A percentile compares a stretch with the other conserved stretches of the same genome.
Conservation (phyloP, 176 grass and related monocot genomes). For the Chrysopogon serrulatus region DNA sequence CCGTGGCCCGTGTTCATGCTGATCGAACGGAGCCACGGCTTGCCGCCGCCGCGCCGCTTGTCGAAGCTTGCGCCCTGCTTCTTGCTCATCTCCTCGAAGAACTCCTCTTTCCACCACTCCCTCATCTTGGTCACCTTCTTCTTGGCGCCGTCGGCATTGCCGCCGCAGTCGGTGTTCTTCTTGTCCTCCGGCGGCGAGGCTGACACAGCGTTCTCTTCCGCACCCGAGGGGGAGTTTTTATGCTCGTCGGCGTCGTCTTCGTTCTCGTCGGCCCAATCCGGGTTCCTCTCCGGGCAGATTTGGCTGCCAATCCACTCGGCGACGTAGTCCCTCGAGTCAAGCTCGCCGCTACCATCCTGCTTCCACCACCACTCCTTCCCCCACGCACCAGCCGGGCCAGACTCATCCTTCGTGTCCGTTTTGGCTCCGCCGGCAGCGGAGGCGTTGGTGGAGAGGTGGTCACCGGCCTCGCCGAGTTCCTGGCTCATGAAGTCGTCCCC, state of each 20-base stretch:
- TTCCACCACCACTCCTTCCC: slow-evolving; percentile 27
- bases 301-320: slow-evolving; percentile 30
- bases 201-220: background rate
- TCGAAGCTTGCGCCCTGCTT: background rate
- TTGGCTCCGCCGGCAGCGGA: background rate
- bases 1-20: slow-evolving; percentile 11
- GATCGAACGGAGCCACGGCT: slow-evolving; percentile 15
- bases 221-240: background rate
- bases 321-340: slow-evolving; percentile 19
- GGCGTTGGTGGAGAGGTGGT: slow-evolving; percentile 4
- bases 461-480: slow-evolving; percentile 58
- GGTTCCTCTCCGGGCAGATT: slow-evolving; percentile 20
- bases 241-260: background rate
- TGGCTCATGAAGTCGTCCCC: slow-evolving; percentile 73
- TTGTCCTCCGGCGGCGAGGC: slow-evolving; percentile 6
- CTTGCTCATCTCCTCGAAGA: slow-evolving; percentile 28
- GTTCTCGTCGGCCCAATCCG: slow-evolving; percentile 12
- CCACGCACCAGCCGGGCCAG: background rate
- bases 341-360: slow-evolving; percentile 24
- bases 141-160: background rate
- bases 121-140: background rate
- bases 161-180: background rate
- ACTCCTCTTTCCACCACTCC: slow-evolving; percentile 31
- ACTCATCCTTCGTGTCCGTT: background rate
- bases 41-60: background rate